Percentiles rank a stretch among this genome's conserved stretches.
Evolutionary conservation across 2,329 filamentous ascomycete species (phyloP).

Genomic region (Aspergillus sclerotialis): DNA sequence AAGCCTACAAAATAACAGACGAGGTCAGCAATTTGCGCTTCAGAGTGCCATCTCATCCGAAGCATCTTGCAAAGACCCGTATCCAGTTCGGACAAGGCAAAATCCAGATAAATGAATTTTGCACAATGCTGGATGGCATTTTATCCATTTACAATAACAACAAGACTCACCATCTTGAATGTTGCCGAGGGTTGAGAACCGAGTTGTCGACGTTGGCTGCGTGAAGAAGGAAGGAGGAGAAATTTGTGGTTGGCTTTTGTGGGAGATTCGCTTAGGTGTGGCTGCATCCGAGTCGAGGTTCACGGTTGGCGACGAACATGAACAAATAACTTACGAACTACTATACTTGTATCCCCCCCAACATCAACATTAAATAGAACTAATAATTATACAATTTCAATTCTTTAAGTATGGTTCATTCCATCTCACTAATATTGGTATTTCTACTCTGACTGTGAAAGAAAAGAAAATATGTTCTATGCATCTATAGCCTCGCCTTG

Average conservation of each 20-base stretch:
- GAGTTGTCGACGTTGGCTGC: slow-evolving; percentile 30
- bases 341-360: neutral
- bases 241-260: slow-evolving; percentile 35
- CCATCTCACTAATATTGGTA: neutral
- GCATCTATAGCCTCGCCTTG: slow-evolving; percentile 28
- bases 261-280: slow-evolving; percentile 37
- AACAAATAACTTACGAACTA: slow-evolving; percentile 5
- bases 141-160: slow-evolving; percentile 20
- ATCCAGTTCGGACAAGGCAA: slow-evolving; percentile 13
- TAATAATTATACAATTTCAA: neutral
- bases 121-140: slow-evolving; percentile 9
- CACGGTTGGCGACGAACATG: slow-evolving; percentile 35
- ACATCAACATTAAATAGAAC: neutral
- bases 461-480: slow-evolving; percentile 1
- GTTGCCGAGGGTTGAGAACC: slow-evolving; percentile 28
- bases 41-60: slow-evolving; percentile 77
- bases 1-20: slow-evolving; percentile 58
- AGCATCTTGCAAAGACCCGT: slow-evolving; percentile 96
- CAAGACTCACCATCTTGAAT: slow-evolving; percentile 40
- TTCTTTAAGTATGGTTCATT: neutral
- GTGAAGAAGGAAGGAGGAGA: slow-evolving; percentile 18
- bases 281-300: slow-evolving; percentile 25
- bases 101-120: slow-evolving; percentile 6
- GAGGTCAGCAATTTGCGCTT: slow-evolving; percentile 99
- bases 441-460: neutral